phyloP scores from a whole-genome alignment of 352 stramenopile species.

The Phytophthora ohioensis region DNA sequence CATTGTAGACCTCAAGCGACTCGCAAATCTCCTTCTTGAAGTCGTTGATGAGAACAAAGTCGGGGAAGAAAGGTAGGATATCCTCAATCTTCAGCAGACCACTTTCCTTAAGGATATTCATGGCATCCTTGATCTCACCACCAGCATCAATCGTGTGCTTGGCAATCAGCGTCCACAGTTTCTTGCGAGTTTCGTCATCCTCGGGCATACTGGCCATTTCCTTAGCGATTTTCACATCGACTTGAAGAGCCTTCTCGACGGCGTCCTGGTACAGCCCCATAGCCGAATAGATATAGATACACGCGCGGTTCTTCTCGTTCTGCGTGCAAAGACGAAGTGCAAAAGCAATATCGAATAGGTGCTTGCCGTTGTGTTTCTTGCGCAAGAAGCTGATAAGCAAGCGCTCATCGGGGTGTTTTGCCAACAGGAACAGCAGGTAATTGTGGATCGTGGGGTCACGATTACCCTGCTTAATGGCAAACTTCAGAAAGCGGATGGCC shows the following conservation, averaged over 20 bases:
- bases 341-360: constrained; percentile 93
- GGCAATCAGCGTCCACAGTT: constrained; percentile 94
- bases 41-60: constrained; percentile 96
- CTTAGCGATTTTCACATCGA: constrained; percentile 94
- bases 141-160: constrained; percentile 93
- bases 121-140: constrained; percentile 84
- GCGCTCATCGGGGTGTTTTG: constrained; percentile 89
- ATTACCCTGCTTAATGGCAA: constrained; percentile 92
- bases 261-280: constrained; percentile 94
- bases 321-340: constrained; percentile 92
- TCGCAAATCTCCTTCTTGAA: constrained; percentile 97
- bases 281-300: constrained; percentile 95
- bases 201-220: constrained; percentile 92
- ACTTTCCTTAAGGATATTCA: constrained; percentile 90
- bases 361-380: constrained; percentile 88
- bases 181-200: constrained; percentile 91
- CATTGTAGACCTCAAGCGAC: constrained; percentile 92
- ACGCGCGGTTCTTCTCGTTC: constrained; percentile 92
- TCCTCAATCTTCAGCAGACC: constrained; percentile 94
- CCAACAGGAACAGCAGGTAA: constrained; percentile 92
- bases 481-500: constrained; percentile 94
- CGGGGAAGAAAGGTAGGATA: constrained; percentile 94
- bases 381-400: constrained; percentile 92
- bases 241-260: constrained; percentile 91
- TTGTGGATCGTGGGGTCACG: constrained; percentile 94